Evolutionary conservation across 805 yeast species (phyloP), one percentile per base, ranked within the genome.

Genomic region (Metschnikowia kofuensis): DNA sequence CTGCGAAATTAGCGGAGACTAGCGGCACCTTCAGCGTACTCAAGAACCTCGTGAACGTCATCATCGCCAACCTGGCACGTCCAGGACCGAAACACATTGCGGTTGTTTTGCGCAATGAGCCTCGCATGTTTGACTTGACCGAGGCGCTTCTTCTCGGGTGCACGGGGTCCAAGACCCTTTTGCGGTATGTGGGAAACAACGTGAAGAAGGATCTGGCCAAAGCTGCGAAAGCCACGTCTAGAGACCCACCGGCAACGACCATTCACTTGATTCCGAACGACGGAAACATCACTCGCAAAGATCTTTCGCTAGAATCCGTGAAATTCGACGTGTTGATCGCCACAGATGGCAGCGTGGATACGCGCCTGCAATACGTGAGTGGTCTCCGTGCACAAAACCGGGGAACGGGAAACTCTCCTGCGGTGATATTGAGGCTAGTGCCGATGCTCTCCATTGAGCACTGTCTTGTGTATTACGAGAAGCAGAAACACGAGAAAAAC

Each of bases 401-500:
- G 21, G 44, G 58, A 29, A 54, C 49, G 4, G 62, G 58, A 9
- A 43, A 47, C 6, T 14, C 26, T 4, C 48, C 55, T 5, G 78
- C 86, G 0, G 85, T 89, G 9, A 69, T 88, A 5, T 60, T 92
- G 27, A 70, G 92, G 35, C 69, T 92, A 26, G 82, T 89, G 3
- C 85, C 96, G 1, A 79, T 84, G 49, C 84, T 88, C 58, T 84
- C 96, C 2, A 82, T 89, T 27, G 97, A 92, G 58, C 98, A 92
- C 63, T 83, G 89, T 53, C 82, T 52, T 60, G 77, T 49, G 70
- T 76, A 58, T 78, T 82, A 71, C 61, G 63, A 50, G 50, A 68
- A 54, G 44, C 60, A 45, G 54, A 52, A 56, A 31, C 13, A 60
- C 43, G 53, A 63, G 29, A 56, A 74, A 1, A 57, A 61, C 26